phyloP scores from a whole-genome alignment of 2,329 filamentous ascomycete genomes.

The Colletotrichum trifolii region DNA sequence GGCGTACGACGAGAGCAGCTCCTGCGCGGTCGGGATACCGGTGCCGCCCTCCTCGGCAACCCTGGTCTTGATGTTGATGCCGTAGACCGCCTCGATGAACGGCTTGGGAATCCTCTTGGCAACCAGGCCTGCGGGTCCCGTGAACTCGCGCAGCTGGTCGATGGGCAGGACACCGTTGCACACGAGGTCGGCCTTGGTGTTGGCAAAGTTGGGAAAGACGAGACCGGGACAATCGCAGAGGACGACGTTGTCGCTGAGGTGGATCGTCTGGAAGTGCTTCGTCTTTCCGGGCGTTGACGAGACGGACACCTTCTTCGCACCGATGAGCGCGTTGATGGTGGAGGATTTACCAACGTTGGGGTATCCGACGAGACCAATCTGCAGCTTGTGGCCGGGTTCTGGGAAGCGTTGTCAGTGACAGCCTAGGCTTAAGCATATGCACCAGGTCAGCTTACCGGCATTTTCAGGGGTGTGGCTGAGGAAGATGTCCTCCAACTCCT shows the following conservation, averaged over 20 bases:
- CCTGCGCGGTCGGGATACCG: slow-evolving; percentile 84
- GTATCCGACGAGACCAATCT: slow-evolving; percentile 95
- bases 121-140: slow-evolving; percentile 85
- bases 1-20: slow-evolving; percentile 88
- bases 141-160: slow-evolving; percentile 94
- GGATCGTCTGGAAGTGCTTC: slow-evolving; percentile 99
- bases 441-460: slow-evolving; percentile 54
- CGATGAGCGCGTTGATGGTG: slow-evolving; percentile 98
- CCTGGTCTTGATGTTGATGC: slow-evolving; percentile 85
- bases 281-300: slow-evolving; percentile 98
- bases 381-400: slow-evolving; percentile 73
- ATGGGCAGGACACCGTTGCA: slow-evolving; percentile 96
- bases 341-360: slow-evolving; percentile 99
- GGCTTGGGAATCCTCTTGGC: slow-evolving; percentile 85
- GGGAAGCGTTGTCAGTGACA: slow-evolving; percentile 30
- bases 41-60: slow-evolving; percentile 93
- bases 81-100: slow-evolving; percentile 94
- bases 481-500: slow-evolving; percentile 92
- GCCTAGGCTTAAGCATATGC: not conserved
- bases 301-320: slow-evolving; percentile 97
- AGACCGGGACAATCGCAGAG: slow-evolving; percentile 98
- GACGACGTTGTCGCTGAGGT: slow-evolving; percentile 88
- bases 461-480: slow-evolving; percentile 73
- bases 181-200: slow-evolving; percentile 94
- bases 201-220: slow-evolving; percentile 97